Base-by-base conservation (phyloP, 805 yeast species). In the Zygotorulaspora danielsina region DNA sequence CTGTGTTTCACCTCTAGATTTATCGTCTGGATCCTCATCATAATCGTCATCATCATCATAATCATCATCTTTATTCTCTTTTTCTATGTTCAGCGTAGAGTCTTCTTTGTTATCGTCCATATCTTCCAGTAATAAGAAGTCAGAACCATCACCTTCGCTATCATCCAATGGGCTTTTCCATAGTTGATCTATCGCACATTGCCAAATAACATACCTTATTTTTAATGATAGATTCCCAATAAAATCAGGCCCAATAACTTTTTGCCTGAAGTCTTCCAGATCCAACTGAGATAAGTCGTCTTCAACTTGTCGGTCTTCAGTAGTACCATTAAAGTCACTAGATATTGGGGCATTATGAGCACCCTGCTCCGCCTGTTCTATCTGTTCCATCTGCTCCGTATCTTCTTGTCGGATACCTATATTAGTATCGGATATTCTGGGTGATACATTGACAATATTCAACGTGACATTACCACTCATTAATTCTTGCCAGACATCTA, bases 191-290 rank as follows among this genome's bases (percentile, higher is more conserved):
- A 54, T 45, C 6, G 57, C 88, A 54, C 75, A 78, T 51, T 83
- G 89, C 77, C 85, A 84, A 17, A 84, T 63, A 9, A 82, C 70
- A 49, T 81, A 82, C 46, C 90, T 66, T 16, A 82, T 62, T 45
- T 76, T 82, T 34, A 82, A 64, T 5, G 87, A 81, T 29, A 83
- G 46, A 59, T 78, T 64, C 57, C 81, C 68, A 1, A 75, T 64
- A 6, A 76, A 69, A 10, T 66, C 69, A 7, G 60, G 47, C 1
- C 78, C 78, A 20, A 65, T 73, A 57, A 63, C 72, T 42, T 36
- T 66, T 41, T 49, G 67, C 53, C 46, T 67, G 65, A 53, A 55
- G 25, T 60, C 66, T 41, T 59, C 58, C 22, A 68, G 62, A 44
- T 65, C 76, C 46, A 69, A 54, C 33, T 64, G 68, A 2, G 65